Base-by-base conservation (phyloP, 495 filamentous ascomycete species). In the Tuber borchii region DNA sequence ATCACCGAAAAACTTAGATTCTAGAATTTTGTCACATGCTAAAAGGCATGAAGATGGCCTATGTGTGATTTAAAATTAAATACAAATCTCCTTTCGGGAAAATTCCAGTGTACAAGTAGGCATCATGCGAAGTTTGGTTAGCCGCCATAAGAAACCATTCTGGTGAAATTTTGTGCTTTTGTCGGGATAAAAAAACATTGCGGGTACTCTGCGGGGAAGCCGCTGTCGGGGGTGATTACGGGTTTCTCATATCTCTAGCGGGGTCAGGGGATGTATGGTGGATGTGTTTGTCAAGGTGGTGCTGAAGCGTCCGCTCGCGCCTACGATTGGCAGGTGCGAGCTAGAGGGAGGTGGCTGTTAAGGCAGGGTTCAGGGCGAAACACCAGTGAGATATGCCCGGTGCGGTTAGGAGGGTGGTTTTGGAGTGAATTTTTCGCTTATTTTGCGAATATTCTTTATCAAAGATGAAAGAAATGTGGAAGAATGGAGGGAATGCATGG, bases 211-310 rank as follows among this genome's bases (percentile, higher is more conserved):
- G 2, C 34, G 34, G 34, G 34, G 34, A 37, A 1, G 44, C 44
- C 1, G 5, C 44, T 3, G 44, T 75, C 0, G 82, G 79, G 61
- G 91, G 90, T 87, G 88, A 88, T 76, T 88, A 87, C 16, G 85
- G 81, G 43, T 87, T 91, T 86, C 84, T 91, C 76, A 90, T 90
- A 70, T 90, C 90, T 80, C 87, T 90, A 16, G 87, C 87, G 84
- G 89, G 89, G 0, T 83, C 86, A 20, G 82, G 89, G 90, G 88
- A 22, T 90, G 89, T 75, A 89, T 90, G 78, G 89, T 90, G 70
- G 90, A 90, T 83, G 86, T 87, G 4, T 97, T 97, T 85, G 91
- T 93, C 0, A 20, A 7, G 86, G 0, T 95, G 97, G 34, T 1
- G 86, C 92, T 97, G 7, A 82, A 85, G 44, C 88, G 87, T 37